Conservation (phyloP, 2,329 filamentous ascomycete species). For the Colletotrichum sp. region DNA sequence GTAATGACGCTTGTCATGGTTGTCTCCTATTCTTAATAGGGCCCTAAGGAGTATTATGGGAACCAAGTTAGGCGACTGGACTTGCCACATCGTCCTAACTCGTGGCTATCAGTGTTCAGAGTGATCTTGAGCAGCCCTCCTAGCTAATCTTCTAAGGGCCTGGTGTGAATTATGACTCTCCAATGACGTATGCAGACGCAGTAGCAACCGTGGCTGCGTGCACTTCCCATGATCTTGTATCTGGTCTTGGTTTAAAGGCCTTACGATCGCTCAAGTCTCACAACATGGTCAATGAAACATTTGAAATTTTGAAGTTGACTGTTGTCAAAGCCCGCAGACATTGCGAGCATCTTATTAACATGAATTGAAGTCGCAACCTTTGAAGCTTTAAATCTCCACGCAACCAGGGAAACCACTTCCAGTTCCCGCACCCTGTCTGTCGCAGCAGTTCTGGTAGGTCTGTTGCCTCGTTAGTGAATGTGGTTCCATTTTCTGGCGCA, state of each 20-base stretch:
- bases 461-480: background rate
- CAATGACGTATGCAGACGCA: background rate
- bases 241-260: too few relatives aligned
- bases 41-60: too few relatives aligned
- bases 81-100: too few relatives aligned
- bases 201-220: background rate
- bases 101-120: too few relatives aligned
- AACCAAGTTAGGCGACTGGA: too few relatives aligned
- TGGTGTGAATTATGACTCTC: accelerated
- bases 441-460: background rate
- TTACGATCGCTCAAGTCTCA: too few relatives aligned
- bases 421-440: background rate
- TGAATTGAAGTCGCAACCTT: background rate
- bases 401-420: background rate
- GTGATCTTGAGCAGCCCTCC: background rate
- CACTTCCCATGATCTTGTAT: too few relatives aligned
- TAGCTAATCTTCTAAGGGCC: background rate
- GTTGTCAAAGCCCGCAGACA: background rate
- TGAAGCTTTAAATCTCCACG: background rate
- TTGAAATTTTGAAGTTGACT: background rate
- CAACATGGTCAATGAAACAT: background rate
- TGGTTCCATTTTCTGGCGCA: background rate
- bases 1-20: too few relatives aligned
- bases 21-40: too few relatives aligned
- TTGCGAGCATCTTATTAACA: background rate